These are phyloP conservation scores for Aschersonia sp. DNA, from an alignment of 2,329 filamentous ascomycete genomes.

Conservation along the genomic window DNA sequence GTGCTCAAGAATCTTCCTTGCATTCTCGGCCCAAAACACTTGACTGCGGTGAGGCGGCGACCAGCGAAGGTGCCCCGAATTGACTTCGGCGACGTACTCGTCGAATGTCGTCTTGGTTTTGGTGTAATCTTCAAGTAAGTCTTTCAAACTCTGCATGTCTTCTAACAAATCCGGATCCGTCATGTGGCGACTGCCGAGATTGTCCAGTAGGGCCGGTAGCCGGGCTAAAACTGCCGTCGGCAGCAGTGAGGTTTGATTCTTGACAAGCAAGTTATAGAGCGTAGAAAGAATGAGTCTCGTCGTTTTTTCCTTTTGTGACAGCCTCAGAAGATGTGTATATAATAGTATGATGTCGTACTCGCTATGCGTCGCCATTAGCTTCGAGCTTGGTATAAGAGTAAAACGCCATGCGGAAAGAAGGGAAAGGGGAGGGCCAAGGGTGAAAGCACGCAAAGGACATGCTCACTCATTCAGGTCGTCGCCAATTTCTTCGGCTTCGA, in stretches of 20 bases:
- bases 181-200: constrained; percentile 46
- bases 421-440: background rate
- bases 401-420: background rate
- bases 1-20: constrained; percentile 71
- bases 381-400: too few relatives aligned
- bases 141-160: constrained; percentile 44
- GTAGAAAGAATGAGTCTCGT: constrained; percentile 84
- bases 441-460: background rate
- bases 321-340: constrained; percentile 79
- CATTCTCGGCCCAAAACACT: constrained; percentile 86
- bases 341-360: constrained; percentile 87
- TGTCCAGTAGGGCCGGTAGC: constrained; percentile 54
- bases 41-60: constrained; percentile 79
- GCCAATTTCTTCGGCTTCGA: constrained; percentile 63
- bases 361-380: constrained; percentile 27
- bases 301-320: constrained; percentile 97
- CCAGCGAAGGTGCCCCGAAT: constrained; percentile 81
- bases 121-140: constrained; percentile 52
- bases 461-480: constrained; percentile 76
- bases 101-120: constrained; percentile 68
- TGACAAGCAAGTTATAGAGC: constrained; percentile 67
- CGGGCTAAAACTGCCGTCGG: constrained; percentile 78
- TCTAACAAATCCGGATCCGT: constrained; percentile 50
- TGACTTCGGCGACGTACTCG: constrained; percentile 78
- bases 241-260: constrained; percentile 58